These are phyloP conservation scores for Pseudonitzschia multistriata DNA, from an alignment of 108 stramenopile species.

Conservation along the genomic window DNA sequence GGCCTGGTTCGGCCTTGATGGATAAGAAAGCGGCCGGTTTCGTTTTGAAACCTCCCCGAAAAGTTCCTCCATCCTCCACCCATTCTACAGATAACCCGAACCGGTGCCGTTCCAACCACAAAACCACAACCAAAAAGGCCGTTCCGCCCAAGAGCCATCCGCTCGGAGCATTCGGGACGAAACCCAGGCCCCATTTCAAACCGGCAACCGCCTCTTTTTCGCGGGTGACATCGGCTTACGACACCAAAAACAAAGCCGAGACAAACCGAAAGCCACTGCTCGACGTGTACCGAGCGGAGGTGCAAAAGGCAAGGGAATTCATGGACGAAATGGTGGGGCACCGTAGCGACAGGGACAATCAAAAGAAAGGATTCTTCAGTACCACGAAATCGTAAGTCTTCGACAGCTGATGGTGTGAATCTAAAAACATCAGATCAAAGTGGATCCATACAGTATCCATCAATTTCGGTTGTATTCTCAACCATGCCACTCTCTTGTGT, in stretches of 20 bases:
- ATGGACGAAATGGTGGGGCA: constrained; percentile 24
- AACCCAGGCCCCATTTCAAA: neutral
- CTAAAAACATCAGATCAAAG: neutral
- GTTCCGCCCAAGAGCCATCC: neutral
- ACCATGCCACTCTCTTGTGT: neutral
- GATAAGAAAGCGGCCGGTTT: neutral
- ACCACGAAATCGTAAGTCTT: constrained; percentile 18
- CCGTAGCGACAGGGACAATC: neutral
- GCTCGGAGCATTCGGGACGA: neutral
- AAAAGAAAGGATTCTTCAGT: neutral
- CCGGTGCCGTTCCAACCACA: neutral
- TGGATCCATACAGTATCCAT: neutral
- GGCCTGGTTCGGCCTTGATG: neutral
- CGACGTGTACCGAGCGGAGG: constrained; percentile 8
- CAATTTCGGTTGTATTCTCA: neutral
- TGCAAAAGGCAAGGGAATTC: constrained; percentile 10
- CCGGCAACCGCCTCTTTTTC: constrained; percentile 1
- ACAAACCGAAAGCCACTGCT: constrained; percentile 7
- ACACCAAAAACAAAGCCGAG: neutral
- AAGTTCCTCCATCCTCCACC: neutral
- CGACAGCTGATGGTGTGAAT: neutral
- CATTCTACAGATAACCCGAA: neutral
- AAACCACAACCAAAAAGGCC: neutral
- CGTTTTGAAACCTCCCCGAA: neutral
- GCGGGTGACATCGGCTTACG: constrained; percentile 9